Percentiles rank a stretch among this genome's conserved stretches.
phyloP scores from a whole-genome alignment of 1,284 basidiomycete genomes.

The Athelia psychrophila region DNA sequence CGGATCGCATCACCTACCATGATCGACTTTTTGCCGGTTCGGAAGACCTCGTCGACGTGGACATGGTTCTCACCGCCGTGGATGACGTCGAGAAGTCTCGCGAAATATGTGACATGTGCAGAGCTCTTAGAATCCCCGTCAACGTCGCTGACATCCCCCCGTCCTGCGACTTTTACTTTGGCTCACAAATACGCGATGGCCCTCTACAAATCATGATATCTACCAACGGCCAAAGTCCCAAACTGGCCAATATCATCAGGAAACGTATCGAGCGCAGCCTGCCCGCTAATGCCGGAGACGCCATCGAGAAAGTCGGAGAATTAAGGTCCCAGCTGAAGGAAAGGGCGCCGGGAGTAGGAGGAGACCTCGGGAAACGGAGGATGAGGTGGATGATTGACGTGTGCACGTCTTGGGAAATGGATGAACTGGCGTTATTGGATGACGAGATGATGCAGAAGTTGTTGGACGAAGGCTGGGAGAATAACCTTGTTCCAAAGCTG shows the following conservation, averaged over 20 bases:
- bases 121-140: constrained; percentile 75
- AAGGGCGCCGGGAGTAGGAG: constrained; percentile 77
- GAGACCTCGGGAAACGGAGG: constrained; percentile 64
- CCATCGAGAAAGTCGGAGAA: constrained; percentile 79
- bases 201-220: constrained; percentile 96
- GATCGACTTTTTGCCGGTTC: constrained; percentile 64
- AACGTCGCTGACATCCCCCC: constrained; percentile 97
- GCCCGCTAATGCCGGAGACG: constrained; percentile 72
- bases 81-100: constrained; percentile 79
- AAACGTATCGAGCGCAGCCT: constrained; percentile 68
- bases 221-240: constrained; percentile 92
- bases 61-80: constrained; percentile 94
- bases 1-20: constrained; percentile 65
- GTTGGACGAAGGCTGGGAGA: constrained; percentile 71
- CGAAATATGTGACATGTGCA: constrained; percentile 71
- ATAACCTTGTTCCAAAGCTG: constrained; percentile 45
- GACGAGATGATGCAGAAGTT: constrained; percentile 57
- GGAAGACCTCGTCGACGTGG: constrained; percentile 61
- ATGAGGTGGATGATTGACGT: constrained; percentile 97
- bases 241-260: constrained; percentile 84
- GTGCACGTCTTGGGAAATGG: constrained; percentile 84
- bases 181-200: constrained; percentile 87
- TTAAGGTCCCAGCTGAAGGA: constrained; percentile 68
- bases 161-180: constrained; percentile 98
- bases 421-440: constrained; percentile 69